Percentiles rank a stretch among this genome's conserved stretches.
phyloP scores from a whole-genome alignment of 768 basidiomycete species.

The Russula virescens region DNA sequence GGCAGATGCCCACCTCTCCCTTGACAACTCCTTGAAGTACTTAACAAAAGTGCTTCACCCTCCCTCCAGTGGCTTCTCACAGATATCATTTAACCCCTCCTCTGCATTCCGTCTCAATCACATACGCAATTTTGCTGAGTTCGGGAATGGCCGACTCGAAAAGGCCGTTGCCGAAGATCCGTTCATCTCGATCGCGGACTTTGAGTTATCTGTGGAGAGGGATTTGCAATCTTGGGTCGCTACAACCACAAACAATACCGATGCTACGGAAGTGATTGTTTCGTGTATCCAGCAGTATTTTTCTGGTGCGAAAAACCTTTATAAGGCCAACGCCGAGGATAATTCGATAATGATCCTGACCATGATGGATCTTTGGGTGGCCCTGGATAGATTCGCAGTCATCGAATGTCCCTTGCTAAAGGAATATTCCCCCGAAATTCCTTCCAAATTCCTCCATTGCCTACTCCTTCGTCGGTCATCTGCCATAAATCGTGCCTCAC shows the following conservation, averaged over 20 bases:
- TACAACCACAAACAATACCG: not conserved
- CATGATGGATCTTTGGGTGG: slow-evolving; percentile 45
- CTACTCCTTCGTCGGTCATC: slow-evolving; percentile 36
- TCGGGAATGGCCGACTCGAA: not conserved
- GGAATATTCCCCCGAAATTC: slow-evolving; percentile 44
- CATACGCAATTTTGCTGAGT: not conserved
- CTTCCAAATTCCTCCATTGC: slow-evolving; percentile 34
- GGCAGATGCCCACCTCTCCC: slow-evolving; percentile 5
- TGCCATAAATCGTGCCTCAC: not conserved
- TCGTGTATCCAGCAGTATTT: slow-evolving; percentile 16
- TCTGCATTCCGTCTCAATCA: not conserved
- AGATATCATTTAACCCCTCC: not conserved
- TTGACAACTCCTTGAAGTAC: not conserved
- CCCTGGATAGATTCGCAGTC: slow-evolving; percentile 37
- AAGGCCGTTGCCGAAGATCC: not conserved
- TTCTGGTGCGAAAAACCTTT: not conserved
- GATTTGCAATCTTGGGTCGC: slow-evolving; percentile 4
- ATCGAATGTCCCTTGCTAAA: slow-evolving; percentile 35
- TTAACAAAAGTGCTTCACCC: not conserved
- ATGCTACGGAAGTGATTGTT: not conserved
- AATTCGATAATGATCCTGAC: slow-evolving; percentile 40
- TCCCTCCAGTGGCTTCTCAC: not conserved
- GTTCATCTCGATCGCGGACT: slow-evolving; percentile 9
- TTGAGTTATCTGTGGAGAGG: slow-evolving; percentile 9
- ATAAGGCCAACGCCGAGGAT: slow-evolving; percentile 17